Conservation (phyloP, 129 eudicot genomes). For the Escallonia herrerae region DNA sequence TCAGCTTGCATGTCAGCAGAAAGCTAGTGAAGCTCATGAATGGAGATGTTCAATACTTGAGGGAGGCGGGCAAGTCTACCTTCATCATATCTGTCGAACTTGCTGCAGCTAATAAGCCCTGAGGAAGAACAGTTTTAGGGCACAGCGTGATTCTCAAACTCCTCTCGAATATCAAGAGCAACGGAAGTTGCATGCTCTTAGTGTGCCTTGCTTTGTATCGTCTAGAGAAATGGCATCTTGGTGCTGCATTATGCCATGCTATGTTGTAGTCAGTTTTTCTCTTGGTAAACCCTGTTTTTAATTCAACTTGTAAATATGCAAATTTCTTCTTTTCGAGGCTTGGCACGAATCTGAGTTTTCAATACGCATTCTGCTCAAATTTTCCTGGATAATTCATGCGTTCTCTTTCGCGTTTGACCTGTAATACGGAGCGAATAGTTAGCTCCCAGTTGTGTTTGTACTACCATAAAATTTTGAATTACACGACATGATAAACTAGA, state of each 20-base stretch:
- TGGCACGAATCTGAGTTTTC: not conserved
- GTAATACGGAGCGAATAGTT: too few species aligned
- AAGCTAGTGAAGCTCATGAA: slow-evolving; percentile 88
- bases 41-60: slow-evolving; percentile 83
- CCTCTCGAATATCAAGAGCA: too few species aligned
- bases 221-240: slow-evolving; percentile 13
- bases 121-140: slow-evolving; percentile 1
- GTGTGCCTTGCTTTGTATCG: slow-evolving; percentile 9
- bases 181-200: slow-evolving; percentile 4
- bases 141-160: too few species aligned
- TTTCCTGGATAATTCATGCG: too few species aligned
- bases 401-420: too few species aligned
- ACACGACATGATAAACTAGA: too few species aligned
- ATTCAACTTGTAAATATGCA: not conserved
- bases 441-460: too few species aligned
- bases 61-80: slow-evolving; percentile 69
- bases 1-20: slow-evolving; percentile 72
- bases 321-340: not conserved
- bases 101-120: slow-evolving; percentile 46
- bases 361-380: too few species aligned
- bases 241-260: slow-evolving; percentile 5
- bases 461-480: too few species aligned
- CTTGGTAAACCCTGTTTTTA: not conserved
- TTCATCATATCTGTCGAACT: slow-evolving; percentile 79
- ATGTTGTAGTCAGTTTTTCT: not conserved